Evolutionary conservation across 495 filamentous ascomycete genomes (phyloP), one percentile per base, ranked within the genome.

Genomic region (Penicillium salamii): DNA sequence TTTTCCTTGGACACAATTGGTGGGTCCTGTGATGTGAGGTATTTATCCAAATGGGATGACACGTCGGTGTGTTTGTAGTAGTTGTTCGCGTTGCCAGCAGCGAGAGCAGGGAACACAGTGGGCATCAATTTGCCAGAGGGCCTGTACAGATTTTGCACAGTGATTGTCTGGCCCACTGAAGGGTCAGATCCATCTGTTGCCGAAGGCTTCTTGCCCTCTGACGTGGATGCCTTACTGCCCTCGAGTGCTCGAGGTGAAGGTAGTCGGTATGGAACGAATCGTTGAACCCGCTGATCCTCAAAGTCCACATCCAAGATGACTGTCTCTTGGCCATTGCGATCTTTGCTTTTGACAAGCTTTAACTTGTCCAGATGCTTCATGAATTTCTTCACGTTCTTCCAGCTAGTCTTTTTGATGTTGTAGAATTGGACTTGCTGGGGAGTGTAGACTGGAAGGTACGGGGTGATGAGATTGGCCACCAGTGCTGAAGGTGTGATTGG

Each of bases 331-430:
- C 85, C 83, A 47, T 74, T 80, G 31, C 82, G 78, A 24, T 87
- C 84, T 59, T 89, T 89, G 26, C 75, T 78, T 53, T 81, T 86
- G 34, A 88, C 62, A 11, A 87, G 60, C 5, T 72, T 59, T 42
- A 80, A 67, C 58, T 87, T 88, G 59, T 88, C 86, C 7, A 89
- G 64, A 26, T 77, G 64, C 60, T 88, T 89, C 64, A 89, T 81
- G 62, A 88, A 88, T 50, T 88, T 89, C 50, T 82, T 84, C 34
- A 83, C 75, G 46, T 81, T 88, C 66, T 89, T 89, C 78, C 84
- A 87, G 62, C 78, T 85, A 5, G 85, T 85, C 65, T 86, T 89
- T 68, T 88, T 89, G 60, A 89, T 84, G 54, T 81, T 78, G 26
- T 88, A 76, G 18, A 71, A 80, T 20, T 81, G 75, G 11, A 77